These are phyloP conservation scores for Protomyces lactucae-debilis DNA, from an alignment of 1,139 yeast genomes.

Conservation along the genomic window DNA sequence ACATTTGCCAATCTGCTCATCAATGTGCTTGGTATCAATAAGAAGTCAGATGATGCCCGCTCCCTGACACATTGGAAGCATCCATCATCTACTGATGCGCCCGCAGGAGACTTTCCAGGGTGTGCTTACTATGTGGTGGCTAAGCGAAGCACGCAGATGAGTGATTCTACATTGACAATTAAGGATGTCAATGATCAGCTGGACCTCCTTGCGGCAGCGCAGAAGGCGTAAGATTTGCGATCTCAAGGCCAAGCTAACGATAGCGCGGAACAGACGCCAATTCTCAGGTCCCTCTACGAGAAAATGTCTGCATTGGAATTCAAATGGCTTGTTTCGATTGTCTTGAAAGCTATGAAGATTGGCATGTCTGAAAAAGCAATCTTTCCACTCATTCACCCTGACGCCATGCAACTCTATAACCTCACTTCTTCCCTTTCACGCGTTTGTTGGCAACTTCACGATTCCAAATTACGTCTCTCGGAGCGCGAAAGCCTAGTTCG, in stretches of 20 bases:
- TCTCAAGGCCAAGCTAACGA: not conserved
- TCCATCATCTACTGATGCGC: slow-evolving; percentile 35
- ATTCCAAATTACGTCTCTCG: slow-evolving; percentile 47
- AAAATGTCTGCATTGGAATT: slow-evolving; percentile 60
- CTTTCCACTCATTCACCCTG: slow-evolving; percentile 72
- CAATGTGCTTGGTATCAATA: slow-evolving; percentile 46
- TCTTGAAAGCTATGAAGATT: slow-evolving; percentile 54
- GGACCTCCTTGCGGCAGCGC: slow-evolving; percentile 46
- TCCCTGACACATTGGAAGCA: slow-evolving; percentile 48
- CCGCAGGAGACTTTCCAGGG: slow-evolving; percentile 44
- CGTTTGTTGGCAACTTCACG: slow-evolving; percentile 57
- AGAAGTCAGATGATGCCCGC: slow-evolving; percentile 49
- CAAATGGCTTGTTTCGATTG: slow-evolving; percentile 62
- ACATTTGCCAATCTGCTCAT: slow-evolving; percentile 47
- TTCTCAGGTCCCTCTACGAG: slow-evolving; percentile 52
- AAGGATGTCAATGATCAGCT: slow-evolving; percentile 55
- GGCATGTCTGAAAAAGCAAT: slow-evolving; percentile 60
- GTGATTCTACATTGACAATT: slow-evolving; percentile 46
- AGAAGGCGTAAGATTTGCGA: slow-evolving; percentile 25
- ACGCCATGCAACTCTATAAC: slow-evolving; percentile 60
- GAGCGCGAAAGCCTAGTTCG: slow-evolving; percentile 42
- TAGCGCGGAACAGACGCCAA: slow-evolving; percentile 38
- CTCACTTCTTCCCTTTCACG: slow-evolving; percentile 63
- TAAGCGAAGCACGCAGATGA: slow-evolving; percentile 42
- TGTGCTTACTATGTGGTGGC: slow-evolving; percentile 41